phyloP scores from a whole-genome alignment of 345 rosid species.

The Mallotus nudiflorus region DNA sequence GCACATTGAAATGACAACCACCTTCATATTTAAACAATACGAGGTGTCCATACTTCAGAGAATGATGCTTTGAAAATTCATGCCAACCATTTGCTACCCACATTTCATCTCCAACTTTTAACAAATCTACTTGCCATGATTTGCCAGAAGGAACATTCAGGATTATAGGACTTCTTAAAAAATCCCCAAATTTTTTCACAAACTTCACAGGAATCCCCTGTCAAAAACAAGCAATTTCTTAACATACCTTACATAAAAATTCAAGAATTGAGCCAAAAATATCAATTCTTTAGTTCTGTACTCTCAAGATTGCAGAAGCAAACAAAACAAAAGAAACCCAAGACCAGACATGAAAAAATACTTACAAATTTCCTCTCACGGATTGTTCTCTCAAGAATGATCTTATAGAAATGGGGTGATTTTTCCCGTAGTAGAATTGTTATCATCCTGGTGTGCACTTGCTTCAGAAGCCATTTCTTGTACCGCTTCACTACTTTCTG shows the following conservation, averaged over 20 bases:
- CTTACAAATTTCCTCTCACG: conserved; percentile 10
- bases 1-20: not conserved
- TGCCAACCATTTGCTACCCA: not conserved
- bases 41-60: not conserved
- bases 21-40: not conserved
- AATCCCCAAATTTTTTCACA: not conserved
- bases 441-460: too few species aligned
- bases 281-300: too few species aligned
- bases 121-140: not conserved
- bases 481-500: too few species aligned
- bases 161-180: not conserved
- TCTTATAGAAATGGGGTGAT: not conserved
- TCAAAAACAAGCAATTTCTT: too few species aligned
- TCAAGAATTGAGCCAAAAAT: too few species aligned
- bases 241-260: too few species aligned
- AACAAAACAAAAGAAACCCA: not conserved
- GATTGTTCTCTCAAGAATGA: not conserved
- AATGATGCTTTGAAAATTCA: not conserved
- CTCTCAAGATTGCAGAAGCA: too few species aligned
- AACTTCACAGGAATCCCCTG: not conserved
- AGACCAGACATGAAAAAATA: not conserved
- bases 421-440: not conserved
- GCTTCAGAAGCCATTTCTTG: too few species aligned
- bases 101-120: not conserved
- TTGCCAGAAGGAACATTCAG: not conserved